Conservation (phyloP, 2,329 filamentous ascomycete genomes). For the Ophiostoma perfectum region DNA sequence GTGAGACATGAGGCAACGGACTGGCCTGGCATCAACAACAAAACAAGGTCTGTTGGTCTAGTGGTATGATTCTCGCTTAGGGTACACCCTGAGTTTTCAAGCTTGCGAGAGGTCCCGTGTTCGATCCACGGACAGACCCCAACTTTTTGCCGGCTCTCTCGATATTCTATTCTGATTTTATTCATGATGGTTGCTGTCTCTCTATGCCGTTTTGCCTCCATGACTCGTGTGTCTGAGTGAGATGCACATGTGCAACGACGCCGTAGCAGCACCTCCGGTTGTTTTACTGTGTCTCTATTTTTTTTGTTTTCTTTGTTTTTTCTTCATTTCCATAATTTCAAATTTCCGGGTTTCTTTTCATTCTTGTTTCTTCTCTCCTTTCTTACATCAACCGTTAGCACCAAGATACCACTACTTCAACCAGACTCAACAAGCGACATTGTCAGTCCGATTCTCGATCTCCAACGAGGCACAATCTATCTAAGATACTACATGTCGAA, state of each 20-base stretch:
- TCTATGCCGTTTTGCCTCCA: neutral
- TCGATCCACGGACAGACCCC: slow-evolving; percentile 16
- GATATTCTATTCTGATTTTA: neutral
- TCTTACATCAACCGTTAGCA: no score
- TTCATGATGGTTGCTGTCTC: neutral
- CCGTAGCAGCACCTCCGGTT: neutral
- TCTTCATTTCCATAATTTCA: no score
- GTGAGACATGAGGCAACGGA: neutral
- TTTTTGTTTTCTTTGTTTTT: no score
- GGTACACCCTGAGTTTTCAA: slow-evolving; percentile 32
- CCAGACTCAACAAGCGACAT: no score
- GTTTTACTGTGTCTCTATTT: neutral
- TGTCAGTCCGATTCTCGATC: no score
- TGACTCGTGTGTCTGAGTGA: slow-evolving; percentile 1
- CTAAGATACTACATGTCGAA: no score
- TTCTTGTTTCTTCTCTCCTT: no score
- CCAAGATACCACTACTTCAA: no score
- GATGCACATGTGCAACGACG: neutral
- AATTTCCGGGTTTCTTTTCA: no score
- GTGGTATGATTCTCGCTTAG: slow-evolving; percentile 64
- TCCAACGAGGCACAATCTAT: no score
- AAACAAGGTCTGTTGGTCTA: slow-evolving; percentile 39
- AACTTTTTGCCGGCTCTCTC: neutral
- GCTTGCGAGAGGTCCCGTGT: slow-evolving; percentile 15
- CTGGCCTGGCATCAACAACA: neutral